A percentile compares a stretch with the other conserved stretches of the same genome.
Evolutionary conservation across 2,329 filamentous ascomycete species (phyloP).

Genomic region (Penicillium verrucosum): DNA sequence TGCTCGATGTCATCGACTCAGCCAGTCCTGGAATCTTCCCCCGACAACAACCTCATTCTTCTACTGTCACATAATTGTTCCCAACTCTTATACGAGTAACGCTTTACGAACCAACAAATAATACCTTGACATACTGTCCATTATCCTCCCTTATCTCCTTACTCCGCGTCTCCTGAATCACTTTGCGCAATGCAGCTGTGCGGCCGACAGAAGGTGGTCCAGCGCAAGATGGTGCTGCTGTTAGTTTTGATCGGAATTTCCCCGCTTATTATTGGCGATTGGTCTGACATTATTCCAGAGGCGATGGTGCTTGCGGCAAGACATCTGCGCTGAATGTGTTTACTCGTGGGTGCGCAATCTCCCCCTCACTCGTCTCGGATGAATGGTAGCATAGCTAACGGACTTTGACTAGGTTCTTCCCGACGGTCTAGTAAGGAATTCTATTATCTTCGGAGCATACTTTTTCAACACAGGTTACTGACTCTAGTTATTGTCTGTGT

Average conservation of each 20-base stretch:
- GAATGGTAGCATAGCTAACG: constrained; percentile 19
- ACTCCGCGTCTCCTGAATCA: constrained; percentile 1
- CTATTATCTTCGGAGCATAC: not conserved
- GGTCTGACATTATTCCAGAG: constrained; percentile 52
- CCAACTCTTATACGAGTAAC: not conserved
- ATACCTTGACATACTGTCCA: not conserved
- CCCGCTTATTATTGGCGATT: not conserved
- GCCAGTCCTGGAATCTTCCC: constrained; percentile 26
- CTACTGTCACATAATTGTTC: constrained; percentile 41
- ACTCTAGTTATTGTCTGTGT: constrained; percentile 14
- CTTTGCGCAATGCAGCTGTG: constrained; percentile 54
- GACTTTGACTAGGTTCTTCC: constrained; percentile 69
- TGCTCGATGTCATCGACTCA: constrained; percentile 35
- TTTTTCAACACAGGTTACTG: constrained; percentile 15
- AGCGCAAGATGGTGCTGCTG: constrained; percentile 95
- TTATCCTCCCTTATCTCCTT: not conserved
- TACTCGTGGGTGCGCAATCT: constrained; percentile 74
- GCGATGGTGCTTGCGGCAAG: constrained; percentile 95
- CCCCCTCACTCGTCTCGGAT: constrained; percentile 3
- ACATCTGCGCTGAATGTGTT: constrained; percentile 97
- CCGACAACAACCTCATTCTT: constrained; percentile 14
- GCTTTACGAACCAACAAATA: constrained; percentile 6
- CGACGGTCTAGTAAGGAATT: constrained; percentile 76
- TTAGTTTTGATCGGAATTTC: constrained; percentile 39
- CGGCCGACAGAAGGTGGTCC: constrained; percentile 76